phyloP scores from a whole-genome alignment of 805 yeast species.

The Pichia ethanolica region DNA sequence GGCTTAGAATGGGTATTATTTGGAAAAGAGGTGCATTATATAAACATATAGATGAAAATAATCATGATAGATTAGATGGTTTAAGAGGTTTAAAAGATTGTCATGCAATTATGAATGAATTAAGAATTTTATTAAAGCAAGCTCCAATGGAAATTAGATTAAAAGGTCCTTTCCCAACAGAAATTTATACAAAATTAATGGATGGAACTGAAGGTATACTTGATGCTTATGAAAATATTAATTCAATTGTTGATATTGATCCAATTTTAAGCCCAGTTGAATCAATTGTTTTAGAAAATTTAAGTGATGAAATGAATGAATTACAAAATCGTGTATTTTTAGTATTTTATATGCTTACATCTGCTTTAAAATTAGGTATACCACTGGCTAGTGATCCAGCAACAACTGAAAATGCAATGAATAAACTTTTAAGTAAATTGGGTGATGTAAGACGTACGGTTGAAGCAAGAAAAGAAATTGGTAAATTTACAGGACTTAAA shows the following conservation, averaged over 20 bases:
- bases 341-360: slow-evolving; percentile 70
- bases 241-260: slow-evolving; percentile 59
- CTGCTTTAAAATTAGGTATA: slow-evolving; percentile 66
- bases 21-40: slow-evolving; percentile 74
- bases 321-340: slow-evolving; percentile 65
- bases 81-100: slow-evolving; percentile 36
- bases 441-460: slow-evolving; percentile 44
- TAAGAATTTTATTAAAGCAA: slow-evolving; percentile 53
- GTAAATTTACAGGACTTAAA: slow-evolving; percentile 29
- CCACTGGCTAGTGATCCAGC: slow-evolving; percentile 77
- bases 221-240: slow-evolving; percentile 70
- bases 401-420: slow-evolving; percentile 66
- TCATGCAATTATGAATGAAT: slow-evolving; percentile 49
- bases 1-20: slow-evolving; percentile 74
- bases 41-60: slow-evolving; percentile 27
- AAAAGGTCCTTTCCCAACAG: slow-evolving; percentile 62
- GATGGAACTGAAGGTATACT: slow-evolving; percentile 54
- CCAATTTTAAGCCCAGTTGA: slow-evolving; percentile 47
- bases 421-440: slow-evolving; percentile 57
- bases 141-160: slow-evolving; percentile 71
- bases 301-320: slow-evolving; percentile 55
- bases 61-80: slow-evolving; percentile 31
- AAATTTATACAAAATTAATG: slow-evolving; percentile 43
- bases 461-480: slow-evolving; percentile 18
- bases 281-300: slow-evolving; percentile 44